Conservation (phyloP, 768 basidiomycete species). For the Suillus luteus region DNA sequence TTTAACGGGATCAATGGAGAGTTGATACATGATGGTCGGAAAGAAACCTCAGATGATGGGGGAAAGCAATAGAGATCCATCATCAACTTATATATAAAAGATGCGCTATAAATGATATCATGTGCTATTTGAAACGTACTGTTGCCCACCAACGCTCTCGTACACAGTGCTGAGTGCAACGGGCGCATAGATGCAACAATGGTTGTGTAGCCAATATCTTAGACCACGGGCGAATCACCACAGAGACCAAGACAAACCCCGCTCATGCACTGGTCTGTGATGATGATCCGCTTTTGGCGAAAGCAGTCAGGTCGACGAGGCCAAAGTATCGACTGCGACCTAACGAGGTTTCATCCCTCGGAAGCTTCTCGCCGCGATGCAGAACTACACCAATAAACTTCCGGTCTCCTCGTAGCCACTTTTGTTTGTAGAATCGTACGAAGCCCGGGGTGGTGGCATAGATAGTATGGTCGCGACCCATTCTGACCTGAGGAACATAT, state of each 20-base stretch:
- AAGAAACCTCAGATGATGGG: constrained; percentile 11
- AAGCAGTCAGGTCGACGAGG: constrained; percentile 62
- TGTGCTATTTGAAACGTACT: constrained; percentile 21
- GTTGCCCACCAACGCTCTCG: not conserved
- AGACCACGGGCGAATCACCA: not conserved
- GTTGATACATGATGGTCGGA: constrained; percentile 32
- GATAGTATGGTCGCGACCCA: constrained; percentile 94
- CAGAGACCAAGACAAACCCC: not conserved
- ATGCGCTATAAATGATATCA: constrained; percentile 20
- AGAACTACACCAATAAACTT: constrained; percentile 85
- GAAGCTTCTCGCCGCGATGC: constrained; percentile 80
- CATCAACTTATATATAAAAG: not conserved
- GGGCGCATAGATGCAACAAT: not conserved
- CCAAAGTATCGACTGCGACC: constrained; percentile 90
- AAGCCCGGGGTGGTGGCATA: constrained; percentile 89
- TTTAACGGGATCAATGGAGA: constrained; percentile 43
- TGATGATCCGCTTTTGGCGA: constrained; percentile 19
- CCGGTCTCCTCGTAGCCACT: constrained; percentile 71
- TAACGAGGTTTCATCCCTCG: constrained; percentile 67
- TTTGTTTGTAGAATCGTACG: constrained; percentile 91
- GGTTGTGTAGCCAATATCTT: not conserved
- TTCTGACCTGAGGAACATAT: constrained; percentile 62
- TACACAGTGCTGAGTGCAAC: not conserved
- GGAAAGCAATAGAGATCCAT: not conserved
- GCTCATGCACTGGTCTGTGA: constrained; percentile 16